Base-by-base conservation (phyloP, 2,329 filamentous ascomycete genomes). In the Diplodia sapinea region DNA sequence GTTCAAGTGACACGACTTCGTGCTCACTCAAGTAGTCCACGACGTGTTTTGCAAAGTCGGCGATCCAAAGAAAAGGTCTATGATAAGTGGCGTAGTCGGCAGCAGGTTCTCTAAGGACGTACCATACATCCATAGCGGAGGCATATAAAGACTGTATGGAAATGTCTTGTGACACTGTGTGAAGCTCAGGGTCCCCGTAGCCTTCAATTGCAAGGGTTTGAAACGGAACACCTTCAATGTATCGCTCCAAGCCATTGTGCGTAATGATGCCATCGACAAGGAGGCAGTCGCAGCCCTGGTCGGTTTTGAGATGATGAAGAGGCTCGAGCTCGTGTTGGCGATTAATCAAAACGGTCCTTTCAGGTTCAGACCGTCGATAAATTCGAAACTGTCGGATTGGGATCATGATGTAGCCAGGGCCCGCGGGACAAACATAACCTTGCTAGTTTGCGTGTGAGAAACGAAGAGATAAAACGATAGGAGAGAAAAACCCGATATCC, bases 31-130 rank as follows among this genome's bases (percentile, higher is more conserved):
- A 80, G 70, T 85, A 95, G 69, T 93, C 89, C 1, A 93, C 82
- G 29, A 91, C 84, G 72, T 93, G 88, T 73, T 94, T 94, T 0
- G 86, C 83, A 0, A 95, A 79, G 64, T 90, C 84, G 0, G 87
- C 89, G 0, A 94, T 77, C 91, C 91, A 95, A 0, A 88, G 68
- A 69, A 93, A 94, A 0, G 86, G 83, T 0, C 78, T 59, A 68
- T 89, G 85, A 71, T 89, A 93, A 1, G 87, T 79, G 12, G 69
- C 70, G 72, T 95, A 96, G 47, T 88, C 87, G 0, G 70, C 33
- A 0, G 87, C 81, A 0, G 92, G 89, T 1, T 68, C 70, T 1
- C 72, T 72, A 0, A 96, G 76, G 11, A 82, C 82, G 73, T 93
- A 95, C 81, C 89, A 94, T 0, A 92, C 75, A 12, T 73, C 74